A percentile compares a stretch with the other conserved stretches of the same genome.
These are phyloP conservation scores for Martiniozyma asiatica DNA, from an alignment of 1,139 yeast genomes.

Conservation along the genomic window DNA sequence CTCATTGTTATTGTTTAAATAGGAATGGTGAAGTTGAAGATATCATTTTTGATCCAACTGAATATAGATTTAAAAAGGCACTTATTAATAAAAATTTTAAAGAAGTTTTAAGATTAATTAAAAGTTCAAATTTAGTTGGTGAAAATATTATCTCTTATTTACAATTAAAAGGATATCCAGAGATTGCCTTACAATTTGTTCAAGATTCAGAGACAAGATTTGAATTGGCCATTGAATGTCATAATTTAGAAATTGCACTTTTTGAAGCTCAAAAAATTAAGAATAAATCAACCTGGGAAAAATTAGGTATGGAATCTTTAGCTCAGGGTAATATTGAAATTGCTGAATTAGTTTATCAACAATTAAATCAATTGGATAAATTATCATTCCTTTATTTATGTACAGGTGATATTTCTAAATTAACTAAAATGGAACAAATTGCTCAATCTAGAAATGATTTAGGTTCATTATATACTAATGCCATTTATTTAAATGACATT, in stretches of 20 bases:
- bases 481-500: conserved; percentile 65
- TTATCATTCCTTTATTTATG: conserved; percentile 76
- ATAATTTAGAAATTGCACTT: conserved; percentile 77
- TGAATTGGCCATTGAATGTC: conserved; percentile 89
- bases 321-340: conserved; percentile 79
- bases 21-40: conserved; percentile 79
- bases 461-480: conserved; percentile 71
- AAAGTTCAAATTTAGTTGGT: conserved; percentile 85
- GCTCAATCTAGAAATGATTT: conserved; percentile 83
- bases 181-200: conserved; percentile 87
- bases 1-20: conserved; percentile 66
- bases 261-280: conserved; percentile 77
- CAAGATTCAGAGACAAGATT: conserved; percentile 94
- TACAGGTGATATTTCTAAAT: conserved; percentile 68
- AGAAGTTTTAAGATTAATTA: conserved; percentile 85
- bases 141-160: conserved; percentile 92
- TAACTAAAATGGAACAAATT: conserved; percentile 76
- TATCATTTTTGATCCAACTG: conserved; percentile 84
- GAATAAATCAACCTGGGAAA: conserved; percentile 63
- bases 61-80: conserved; percentile 91
- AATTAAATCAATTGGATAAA: conserved; percentile 75
- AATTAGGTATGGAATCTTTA: conserved; percentile 76
- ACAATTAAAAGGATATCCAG: conserved; percentile 93
- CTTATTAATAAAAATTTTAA: conserved; percentile 79
- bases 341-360: conserved; percentile 84